These are phyloP conservation scores for Rutstroemia sp. DNA, from an alignment of 2,329 filamentous ascomycete species.

Conservation along the genomic window DNA sequence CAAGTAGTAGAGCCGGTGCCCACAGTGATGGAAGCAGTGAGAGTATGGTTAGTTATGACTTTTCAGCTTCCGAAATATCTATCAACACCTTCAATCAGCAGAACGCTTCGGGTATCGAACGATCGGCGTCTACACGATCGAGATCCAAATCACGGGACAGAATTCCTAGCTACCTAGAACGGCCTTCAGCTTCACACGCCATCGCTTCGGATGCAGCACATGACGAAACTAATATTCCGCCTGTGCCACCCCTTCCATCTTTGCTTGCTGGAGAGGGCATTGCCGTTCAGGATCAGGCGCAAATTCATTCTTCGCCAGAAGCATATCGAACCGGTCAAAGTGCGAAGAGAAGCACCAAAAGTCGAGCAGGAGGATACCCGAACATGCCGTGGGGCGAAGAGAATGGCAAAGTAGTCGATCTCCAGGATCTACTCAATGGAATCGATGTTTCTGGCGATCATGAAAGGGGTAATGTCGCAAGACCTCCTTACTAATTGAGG, in stretches of 20 bases:
- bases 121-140: slow-evolving; percentile 21
- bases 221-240: slow-evolving; percentile 24
- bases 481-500: slow-evolving; percentile 26
- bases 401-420: slow-evolving; percentile 14
- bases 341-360: slow-evolving; percentile 16
- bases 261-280: slow-evolving; percentile 17
- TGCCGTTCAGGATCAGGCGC: slow-evolving; percentile 20
- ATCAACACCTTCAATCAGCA: slow-evolving; percentile 36
- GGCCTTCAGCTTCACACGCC: slow-evolving; percentile 21
- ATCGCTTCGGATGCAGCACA: slow-evolving; percentile 13
- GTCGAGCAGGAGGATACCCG: slow-evolving; percentile 13
- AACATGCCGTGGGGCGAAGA: slow-evolving; percentile 23
- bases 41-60: slow-evolving; percentile 65
- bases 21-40: slow-evolving; percentile 52
- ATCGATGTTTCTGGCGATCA: slow-evolving; percentile 23
- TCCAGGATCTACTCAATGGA: slow-evolving; percentile 26
- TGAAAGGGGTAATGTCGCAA: slow-evolving; percentile 20
- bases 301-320: slow-evolving; percentile 15
- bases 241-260: slow-evolving; percentile 27
- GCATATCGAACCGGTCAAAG: slow-evolving; percentile 9
- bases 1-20: slow-evolving; percentile 32
- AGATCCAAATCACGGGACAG: slow-evolving; percentile 28
- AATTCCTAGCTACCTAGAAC: slow-evolving; percentile 16
- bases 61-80: slow-evolving; percentile 58
- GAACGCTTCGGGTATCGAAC: slow-evolving; percentile 15